Conservation (phyloP, 73 alveolate species). For the Tetrahymena malaccensis region DNA sequence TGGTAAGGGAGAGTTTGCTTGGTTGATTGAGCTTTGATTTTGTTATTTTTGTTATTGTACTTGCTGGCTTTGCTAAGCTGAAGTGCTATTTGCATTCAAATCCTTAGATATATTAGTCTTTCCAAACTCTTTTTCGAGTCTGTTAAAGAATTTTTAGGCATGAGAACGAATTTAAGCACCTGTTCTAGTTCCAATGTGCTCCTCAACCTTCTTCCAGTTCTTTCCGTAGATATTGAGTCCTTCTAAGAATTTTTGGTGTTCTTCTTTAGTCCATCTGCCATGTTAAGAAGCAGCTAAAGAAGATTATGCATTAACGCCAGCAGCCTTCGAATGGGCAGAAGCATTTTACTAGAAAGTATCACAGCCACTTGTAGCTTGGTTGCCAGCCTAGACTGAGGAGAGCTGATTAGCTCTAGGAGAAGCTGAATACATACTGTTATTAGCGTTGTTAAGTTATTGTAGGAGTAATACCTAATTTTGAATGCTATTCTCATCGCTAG, state of each 20-base stretch:
- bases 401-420: not conserved
- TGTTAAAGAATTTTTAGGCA: conserved; percentile 71
- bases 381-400: not conserved
- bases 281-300: not conserved
- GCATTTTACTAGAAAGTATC: not conserved
- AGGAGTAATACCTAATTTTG: not conserved
- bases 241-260: conserved; percentile 65
- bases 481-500: not conserved
- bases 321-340: not conserved
- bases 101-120: not conserved
- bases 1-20: not conserved
- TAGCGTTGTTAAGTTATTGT: not conserved
- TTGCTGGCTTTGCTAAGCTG: not conserved
- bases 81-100: not conserved
- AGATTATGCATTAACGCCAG: not conserved
- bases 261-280: conserved; percentile 76
- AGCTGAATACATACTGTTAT: not conserved
- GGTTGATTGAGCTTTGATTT: not conserved
- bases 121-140: conserved; percentile 41
- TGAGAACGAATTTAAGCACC: conserved; percentile 70
- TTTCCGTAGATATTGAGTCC: conserved; percentile 67
- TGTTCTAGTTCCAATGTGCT: conserved; percentile 62
- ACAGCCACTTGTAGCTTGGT: not conserved
- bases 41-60: not conserved
- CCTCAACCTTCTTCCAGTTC: conserved; percentile 72